Evolutionary conservation across 2,329 filamentous ascomycete genomes (phyloP), one percentile per base, ranked within the genome.

Genomic region (Aureobasidium sp.): DNA sequence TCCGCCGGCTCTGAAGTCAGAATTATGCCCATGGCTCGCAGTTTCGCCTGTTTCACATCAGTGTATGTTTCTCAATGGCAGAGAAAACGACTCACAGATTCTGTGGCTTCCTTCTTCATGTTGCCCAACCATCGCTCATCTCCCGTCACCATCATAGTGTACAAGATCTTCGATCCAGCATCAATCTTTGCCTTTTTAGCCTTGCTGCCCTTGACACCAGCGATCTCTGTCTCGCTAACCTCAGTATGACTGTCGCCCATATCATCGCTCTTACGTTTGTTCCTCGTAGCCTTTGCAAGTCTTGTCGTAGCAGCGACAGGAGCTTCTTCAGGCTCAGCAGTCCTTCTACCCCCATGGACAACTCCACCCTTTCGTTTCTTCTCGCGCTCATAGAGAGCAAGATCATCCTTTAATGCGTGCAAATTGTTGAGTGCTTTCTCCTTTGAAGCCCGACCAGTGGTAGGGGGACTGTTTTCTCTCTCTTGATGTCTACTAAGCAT

Each of bases 381-480:
- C 80, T 99, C 96, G 76, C 96, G 97, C 74, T 98, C 92, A 74
- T 96, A 99, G 38, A 97, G 82, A 2, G 91, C 91, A 73, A 98
- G 94, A 74, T 99, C 96, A 0, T 91, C 88, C 1, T 93, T 94
- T 66, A 95, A 84, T 42, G 88, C 87, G 63, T 96, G 93, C 10
- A 98, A 81, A 69, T 88, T 90, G 40, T 90, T 88, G n/a, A 91
- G 81, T 16, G 96, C 96, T 74, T 92, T 91, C 47, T 92, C 90
- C 77, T 98, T 99, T 18, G 96, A 95, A 72, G 93, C 96, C 64
- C 96, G 91, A 18, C 76, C 75, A 2, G 90, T 92, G 3, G 91
- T 85, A 0, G 89, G 90, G 0, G 95, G 94, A 0, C 93, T 96
- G 27, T 93, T 88, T 97, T 97, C 77, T 97, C 94, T 75, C 96